phyloP scores from a whole-genome alignment of 495 filamentous ascomycete genomes.

The Staphylotrichum longicolle region DNA sequence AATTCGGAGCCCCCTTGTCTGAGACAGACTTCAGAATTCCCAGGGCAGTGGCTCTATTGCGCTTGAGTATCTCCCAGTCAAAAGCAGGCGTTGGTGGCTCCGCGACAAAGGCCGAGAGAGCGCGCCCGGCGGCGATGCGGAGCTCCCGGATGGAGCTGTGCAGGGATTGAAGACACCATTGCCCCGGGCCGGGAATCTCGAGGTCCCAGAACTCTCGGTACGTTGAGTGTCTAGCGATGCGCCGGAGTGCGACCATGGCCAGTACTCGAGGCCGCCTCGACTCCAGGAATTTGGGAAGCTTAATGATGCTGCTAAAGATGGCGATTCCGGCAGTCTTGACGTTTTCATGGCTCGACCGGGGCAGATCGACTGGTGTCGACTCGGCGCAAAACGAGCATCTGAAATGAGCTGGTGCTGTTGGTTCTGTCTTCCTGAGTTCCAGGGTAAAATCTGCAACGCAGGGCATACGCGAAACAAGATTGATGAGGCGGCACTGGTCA shows the following conservation, averaged over 20 bases:
- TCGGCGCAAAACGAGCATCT: conserved; percentile 29
- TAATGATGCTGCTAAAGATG: conserved; percentile 56
- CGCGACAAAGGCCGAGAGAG: conserved; percentile 58
- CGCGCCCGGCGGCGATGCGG: conserved; percentile 68
- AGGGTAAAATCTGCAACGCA: conserved; percentile 40
- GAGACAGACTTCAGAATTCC: conserved; percentile 68
- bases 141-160: conserved; percentile 82
- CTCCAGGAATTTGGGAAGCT: conserved; percentile 56
- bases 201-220: conserved; percentile 61
- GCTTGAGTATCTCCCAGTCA: conserved; percentile 39
- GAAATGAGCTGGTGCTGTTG: conserved; percentile 3
- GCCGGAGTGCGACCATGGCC: conserved; percentile 68
- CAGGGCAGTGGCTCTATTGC: conserved; percentile 66
- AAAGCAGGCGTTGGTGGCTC: conserved; percentile 45
- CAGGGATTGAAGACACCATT: conserved; percentile 77
- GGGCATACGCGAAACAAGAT: conserved; percentile 36
- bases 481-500: conserved; percentile 35
- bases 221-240: conserved; percentile 62
- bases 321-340: conserved; percentile 39
- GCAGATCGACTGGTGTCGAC: background rate
- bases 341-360: background rate
- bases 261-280: conserved; percentile 62
- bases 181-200: conserved; percentile 60
- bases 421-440: conserved; percentile 9
- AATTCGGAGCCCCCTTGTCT: conserved; percentile 56